Conservation (phyloP, 106 monocot species). For the Dendrobium catenatum region DNA sequence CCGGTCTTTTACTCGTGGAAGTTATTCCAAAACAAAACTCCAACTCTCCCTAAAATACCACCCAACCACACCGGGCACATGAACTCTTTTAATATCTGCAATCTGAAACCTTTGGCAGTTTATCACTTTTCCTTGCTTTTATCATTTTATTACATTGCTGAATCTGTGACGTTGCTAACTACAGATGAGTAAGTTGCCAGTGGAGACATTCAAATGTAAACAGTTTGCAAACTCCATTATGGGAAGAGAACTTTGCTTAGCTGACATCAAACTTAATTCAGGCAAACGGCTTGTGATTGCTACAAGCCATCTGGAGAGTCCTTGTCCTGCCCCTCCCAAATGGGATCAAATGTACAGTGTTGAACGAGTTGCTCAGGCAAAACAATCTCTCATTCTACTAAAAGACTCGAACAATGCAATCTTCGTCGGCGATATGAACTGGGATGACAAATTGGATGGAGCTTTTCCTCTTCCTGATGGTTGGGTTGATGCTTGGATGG, state of each 20-base stretch:
- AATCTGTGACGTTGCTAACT: too few species aligned
- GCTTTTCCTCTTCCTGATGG: constrained; percentile 36
- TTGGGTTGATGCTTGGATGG: constrained; percentile 57
- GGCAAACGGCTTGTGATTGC: constrained; percentile 33
- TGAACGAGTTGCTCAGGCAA: constrained; percentile 54
- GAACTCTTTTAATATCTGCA: too few species aligned
- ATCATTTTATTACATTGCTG: too few species aligned
- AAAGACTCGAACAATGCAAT: constrained; percentile 36
- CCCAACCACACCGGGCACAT: too few species aligned
- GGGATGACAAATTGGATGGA: constrained; percentile 72
- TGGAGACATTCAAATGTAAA: constrained; percentile 33
- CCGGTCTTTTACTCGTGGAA: too few species aligned
- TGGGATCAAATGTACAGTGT: constrained; percentile 62
- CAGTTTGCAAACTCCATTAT: constrained; percentile 52
- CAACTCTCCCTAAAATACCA: too few species aligned
- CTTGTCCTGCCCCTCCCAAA: constrained; percentile 48
- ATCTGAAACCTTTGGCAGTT: too few species aligned
- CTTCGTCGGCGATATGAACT: constrained; percentile 74
- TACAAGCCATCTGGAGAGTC: constrained; percentile 70
- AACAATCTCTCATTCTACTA: constrained; percentile 33
- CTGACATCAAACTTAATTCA: constrained; percentile 26
- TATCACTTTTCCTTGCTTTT: too few species aligned
- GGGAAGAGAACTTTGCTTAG: constrained; percentile 61
- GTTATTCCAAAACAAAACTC: too few species aligned
- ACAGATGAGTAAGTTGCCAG: constrained; percentile 68